Base-by-base conservation (phyloP, 176 grass and related monocot species). In the Neostapfia colusana region DNA sequence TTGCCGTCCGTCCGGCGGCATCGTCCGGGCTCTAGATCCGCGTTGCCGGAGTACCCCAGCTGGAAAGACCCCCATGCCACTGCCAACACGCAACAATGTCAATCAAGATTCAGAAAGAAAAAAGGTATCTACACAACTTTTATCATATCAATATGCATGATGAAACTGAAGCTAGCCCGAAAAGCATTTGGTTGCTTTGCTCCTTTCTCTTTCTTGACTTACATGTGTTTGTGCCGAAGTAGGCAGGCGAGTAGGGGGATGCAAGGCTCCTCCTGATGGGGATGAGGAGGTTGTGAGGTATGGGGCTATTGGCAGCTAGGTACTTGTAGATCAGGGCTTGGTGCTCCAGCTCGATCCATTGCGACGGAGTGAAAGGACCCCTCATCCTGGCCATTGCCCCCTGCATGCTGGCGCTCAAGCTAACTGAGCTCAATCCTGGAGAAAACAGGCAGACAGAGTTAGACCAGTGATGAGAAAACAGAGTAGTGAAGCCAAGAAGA, bases 281-380 rank as follows among this genome's bases (percentile, higher is more conserved):
- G 76, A 77, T 51, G 77, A 98, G 91, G 12, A 98, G 89, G 81
- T 70, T 88, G 48, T 77, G 63, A 36, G 95, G 95, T 69, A 98
- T 81, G 18, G 95, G 82, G 56, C 84, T 88, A 59, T 91, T 98
- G 50, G 95, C 88, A 49, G 86, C 82, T 24, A 98, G 69, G 87
- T 92, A 88, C 76, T 94, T 98, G 89, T 92, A 98, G 62, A 98
- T 91, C 86, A 98, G 86, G 37, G 91, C 95, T 75, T 98, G 95
- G 77, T 94, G 95, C 69, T 98, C 95, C 78, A 98, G 76, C 81
- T 98, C 95, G 73, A 92, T 88, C 95, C 95, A 98, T 63, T 98
- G 95, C 28, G 91, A 92, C 63, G 91, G 89, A 16, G 95, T 98
- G 87, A 98, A 98, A 39, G 95, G 95, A 10, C 79, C 89, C 77